phyloP scores from a whole-genome alignment of 2,329 filamentous ascomycete species.

The Penicillium sp. region DNA sequence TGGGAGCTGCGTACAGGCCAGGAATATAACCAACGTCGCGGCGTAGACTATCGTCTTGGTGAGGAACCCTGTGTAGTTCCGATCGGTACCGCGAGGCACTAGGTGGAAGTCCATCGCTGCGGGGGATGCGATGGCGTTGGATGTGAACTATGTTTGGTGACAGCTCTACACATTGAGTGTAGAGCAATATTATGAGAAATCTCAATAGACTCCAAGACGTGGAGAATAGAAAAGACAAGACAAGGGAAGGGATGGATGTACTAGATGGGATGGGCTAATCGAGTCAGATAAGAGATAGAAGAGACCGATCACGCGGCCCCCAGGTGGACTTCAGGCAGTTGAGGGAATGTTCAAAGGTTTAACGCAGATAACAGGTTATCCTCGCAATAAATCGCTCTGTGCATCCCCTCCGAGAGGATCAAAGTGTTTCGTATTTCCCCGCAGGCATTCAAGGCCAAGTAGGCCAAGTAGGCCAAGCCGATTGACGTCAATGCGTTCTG shows the following conservation, averaged over 20 bases:
- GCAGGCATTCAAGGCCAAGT: slow-evolving; percentile 1
- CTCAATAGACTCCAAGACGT: not conserved
- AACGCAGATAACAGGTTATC: not conserved
- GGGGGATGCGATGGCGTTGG: not conserved
- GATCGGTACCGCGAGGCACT: slow-evolving; percentile 40
- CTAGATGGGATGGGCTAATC: not conserved
- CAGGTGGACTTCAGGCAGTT: not conserved
- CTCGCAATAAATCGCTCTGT: slow-evolving; percentile 1
- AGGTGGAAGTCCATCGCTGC: slow-evolving; percentile 42
- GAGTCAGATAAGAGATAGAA: not conserved
- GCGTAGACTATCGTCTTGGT: slow-evolving; percentile 50
- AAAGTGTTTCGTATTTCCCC: not conserved
- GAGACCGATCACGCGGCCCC: not conserved
- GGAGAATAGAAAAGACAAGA: not conserved
- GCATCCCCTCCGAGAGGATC: not conserved
- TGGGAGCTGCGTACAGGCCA: slow-evolving; percentile 35
- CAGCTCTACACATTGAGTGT: slow-evolving; percentile 5
- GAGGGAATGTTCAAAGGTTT: not conserved
- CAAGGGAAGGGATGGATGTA: not conserved
- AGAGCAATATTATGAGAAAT: not conserved
- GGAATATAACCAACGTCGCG: slow-evolving; percentile 42
- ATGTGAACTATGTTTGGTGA: not conserved
- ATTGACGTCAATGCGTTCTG: slow-evolving; percentile 4
- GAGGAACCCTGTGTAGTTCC: slow-evolving; percentile 47
- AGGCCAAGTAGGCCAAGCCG: not conserved